Evolutionary conservation across 257 asterid species (phyloP).

Genomic region (Datura wrightii): DNA sequence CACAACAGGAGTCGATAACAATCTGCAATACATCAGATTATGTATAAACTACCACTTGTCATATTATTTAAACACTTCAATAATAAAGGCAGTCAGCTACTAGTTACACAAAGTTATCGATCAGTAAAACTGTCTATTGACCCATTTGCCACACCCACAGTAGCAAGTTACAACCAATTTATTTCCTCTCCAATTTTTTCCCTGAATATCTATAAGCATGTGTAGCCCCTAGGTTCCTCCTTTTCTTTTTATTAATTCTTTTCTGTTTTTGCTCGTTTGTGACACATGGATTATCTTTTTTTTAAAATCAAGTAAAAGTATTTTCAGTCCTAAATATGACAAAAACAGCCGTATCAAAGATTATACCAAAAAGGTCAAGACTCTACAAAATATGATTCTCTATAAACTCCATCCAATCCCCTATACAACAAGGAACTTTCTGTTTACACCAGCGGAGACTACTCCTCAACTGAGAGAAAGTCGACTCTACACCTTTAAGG

Average conservation of each 20-base stretch:
- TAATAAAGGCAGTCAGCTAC: not conserved
- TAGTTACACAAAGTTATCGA: not conserved
- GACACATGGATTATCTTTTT: not conserved
- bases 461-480: too few species aligned
- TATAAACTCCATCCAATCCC: too few species aligned
- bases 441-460: too few species aligned
- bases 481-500: too few species aligned
- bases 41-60: not conserved
- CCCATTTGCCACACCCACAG: not conserved
- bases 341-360: too few species aligned
- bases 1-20: slow-evolving; percentile 92
- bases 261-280: not conserved
- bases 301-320: too few species aligned
- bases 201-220: not conserved
- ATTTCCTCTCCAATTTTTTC: not conserved
- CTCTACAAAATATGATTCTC: too few species aligned
- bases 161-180: slow-evolving; percentile 7
- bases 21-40: slow-evolving; percentile 52
- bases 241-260: not conserved
- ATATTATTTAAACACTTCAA: not conserved
- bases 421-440: too few species aligned
- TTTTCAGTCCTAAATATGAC: too few species aligned
- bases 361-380: too few species aligned
- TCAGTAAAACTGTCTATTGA: not conserved
- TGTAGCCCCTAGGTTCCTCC: not conserved